phyloP scores from a whole-genome alignment of 805 yeast genomes.

The Sungouiozyma ichnusensis region DNA sequence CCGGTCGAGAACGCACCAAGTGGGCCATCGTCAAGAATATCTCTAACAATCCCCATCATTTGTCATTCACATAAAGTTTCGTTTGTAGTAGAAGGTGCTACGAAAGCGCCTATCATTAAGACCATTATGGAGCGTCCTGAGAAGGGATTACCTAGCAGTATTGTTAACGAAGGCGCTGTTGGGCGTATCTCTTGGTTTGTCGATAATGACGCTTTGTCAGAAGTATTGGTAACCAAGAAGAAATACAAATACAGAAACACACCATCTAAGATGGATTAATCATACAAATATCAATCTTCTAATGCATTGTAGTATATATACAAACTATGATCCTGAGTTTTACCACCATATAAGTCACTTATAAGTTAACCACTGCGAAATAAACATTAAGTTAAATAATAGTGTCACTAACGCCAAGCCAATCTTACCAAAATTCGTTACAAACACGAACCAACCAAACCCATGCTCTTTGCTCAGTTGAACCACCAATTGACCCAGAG shows the following conservation, averaged over 20 bases:
- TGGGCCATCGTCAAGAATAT: slow-evolving; percentile 77
- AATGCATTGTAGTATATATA: background rate
- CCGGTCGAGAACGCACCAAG: slow-evolving; percentile 86
- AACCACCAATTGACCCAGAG: slow-evolving; percentile 18
- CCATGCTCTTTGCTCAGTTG: slow-evolving; percentile 14
- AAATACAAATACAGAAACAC: slow-evolving; percentile 14
- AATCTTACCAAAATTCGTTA: slow-evolving; percentile 32
- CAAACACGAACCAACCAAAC: slow-evolving; percentile 16
- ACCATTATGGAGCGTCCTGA: slow-evolving; percentile 94
- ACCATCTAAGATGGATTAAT: background rate
- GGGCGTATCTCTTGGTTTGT: slow-evolving; percentile 96
- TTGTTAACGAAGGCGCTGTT: slow-evolving; percentile 89
- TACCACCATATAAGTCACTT: no score
- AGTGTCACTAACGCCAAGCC: slow-evolving; percentile 32
- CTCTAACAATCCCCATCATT: slow-evolving; percentile 85
- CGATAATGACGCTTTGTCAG: slow-evolving; percentile 81
- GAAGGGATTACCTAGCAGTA: slow-evolving; percentile 85
- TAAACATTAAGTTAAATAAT: slow-evolving; percentile 29
- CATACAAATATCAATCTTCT: background rate
- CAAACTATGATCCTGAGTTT: no score
- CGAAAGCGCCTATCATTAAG: slow-evolving; percentile 85
- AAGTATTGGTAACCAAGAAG: slow-evolving; percentile 40
- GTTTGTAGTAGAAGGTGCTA: slow-evolving; percentile 91
- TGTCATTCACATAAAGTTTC: slow-evolving; percentile 88
- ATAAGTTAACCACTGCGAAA: slow-evolving; percentile 30